Base-by-base conservation (phyloP, 352 stramenopile genomes). In the Pythium aphanidermatum region DNA sequence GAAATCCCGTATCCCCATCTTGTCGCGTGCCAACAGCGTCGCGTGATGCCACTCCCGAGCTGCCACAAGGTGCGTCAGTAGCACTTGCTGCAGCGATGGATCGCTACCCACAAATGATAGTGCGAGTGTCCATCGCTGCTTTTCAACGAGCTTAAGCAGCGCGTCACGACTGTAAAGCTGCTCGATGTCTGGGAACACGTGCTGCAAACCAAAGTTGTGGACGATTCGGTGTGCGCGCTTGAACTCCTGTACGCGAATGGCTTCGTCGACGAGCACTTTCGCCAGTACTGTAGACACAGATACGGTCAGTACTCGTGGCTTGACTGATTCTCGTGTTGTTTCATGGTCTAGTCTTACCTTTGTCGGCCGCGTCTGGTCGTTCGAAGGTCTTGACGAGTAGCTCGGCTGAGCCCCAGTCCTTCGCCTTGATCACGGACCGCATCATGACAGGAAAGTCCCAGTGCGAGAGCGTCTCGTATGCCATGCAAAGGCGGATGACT, bases 201-300 rank as follows among this genome's bases (percentile, higher is more conserved):
- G 46, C 49, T 83, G 71, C 13, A 84, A 48, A 28, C 51, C 47
- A 36, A 77, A 72, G 27, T 63, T 76, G 35, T 60, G 55, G 14
- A 86, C 74, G 9, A 86, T 51, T 16, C 69, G 69, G 59, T 86
- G 67, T 0, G 74, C 74, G 21, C 72, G 67, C 35, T 84, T 84
- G 42, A 84, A 83, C 1, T 87, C 72, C 14, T 63, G 68, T 11
- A 71, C 24, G 6, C 50, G 44, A 31, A 85, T 79, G 5, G 70
- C 65, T 56, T 74, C 59, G 11, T 87, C 43, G 7, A 87, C 68
- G 2, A 87, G 47, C 4, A 60, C 34, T 17, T 55, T 76, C 2
- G 60, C 52, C 1, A 84, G 46, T n/a, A 11, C 65, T 78, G 38
- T 26, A n/a, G n/a, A n/a, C n/a, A n/a, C n/a, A n/a, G n/a, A n/a